These are phyloP conservation scores for Helminthosporium solani DNA, from an alignment of 2,329 filamentous ascomycete species.

Conservation along the genomic window DNA sequence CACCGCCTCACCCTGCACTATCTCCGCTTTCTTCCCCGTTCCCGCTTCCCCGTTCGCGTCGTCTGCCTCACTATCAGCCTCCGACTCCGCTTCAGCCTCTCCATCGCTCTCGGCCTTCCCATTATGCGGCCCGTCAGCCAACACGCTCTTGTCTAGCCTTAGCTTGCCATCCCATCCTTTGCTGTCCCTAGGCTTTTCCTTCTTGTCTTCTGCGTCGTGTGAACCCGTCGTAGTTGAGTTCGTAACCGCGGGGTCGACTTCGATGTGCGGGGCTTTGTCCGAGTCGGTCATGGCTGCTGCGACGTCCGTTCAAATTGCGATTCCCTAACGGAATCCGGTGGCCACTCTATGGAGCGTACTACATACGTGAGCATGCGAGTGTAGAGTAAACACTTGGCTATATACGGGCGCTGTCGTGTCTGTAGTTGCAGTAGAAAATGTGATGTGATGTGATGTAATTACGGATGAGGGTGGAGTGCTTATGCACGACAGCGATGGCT, in stretches of 20 bases:
- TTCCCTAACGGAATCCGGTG: no score
- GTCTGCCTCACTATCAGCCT: neutral
- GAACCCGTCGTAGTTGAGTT: slow-evolving; percentile 12
- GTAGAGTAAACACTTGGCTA: no score
- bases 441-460: no score
- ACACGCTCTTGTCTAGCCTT: slow-evolving; percentile 67
- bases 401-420: no score
- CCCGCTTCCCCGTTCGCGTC: neutral
- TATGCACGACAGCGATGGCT: slow-evolving; percentile 3
- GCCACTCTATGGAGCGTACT: no score
- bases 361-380: no score
- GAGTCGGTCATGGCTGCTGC: slow-evolving; percentile 22
- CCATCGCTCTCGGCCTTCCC: slow-evolving; percentile 78
- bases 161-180: slow-evolving; percentile 83
- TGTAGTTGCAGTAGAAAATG: no score
- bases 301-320: no score
- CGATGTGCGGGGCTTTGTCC: slow-evolving; percentile 28
- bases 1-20: slow-evolving; percentile 65
- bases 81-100: slow-evolving; percentile 47
- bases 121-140: slow-evolving; percentile 25
- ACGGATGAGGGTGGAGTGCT: neutral
- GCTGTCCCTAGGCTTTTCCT: slow-evolving; percentile 39
- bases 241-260: slow-evolving; percentile 27
- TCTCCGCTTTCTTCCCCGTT: slow-evolving; percentile 33
- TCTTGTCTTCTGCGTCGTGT: slow-evolving; percentile 24